Base-by-base conservation (phyloP, 2,329 filamentous ascomycete genomes). In the Rachicladosporium sp. region DNA sequence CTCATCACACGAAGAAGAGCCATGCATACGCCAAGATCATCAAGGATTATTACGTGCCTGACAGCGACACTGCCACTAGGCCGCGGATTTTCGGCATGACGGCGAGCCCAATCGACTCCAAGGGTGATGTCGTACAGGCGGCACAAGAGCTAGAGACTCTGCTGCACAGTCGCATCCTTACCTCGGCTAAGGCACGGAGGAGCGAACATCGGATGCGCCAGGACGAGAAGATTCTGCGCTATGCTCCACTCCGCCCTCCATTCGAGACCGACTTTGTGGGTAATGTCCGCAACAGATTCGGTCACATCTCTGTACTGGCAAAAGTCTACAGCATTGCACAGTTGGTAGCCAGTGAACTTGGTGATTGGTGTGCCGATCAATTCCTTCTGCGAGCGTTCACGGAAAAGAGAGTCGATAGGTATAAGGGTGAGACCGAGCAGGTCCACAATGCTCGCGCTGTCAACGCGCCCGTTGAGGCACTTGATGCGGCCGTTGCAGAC, bases 21-120 rank as follows among this genome's bases (percentile, higher is more conserved):
- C 91, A 98, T 53, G 73, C 85, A 0, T 98, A 94, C 55, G 85
- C 89, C 12, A 73, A 70, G 21, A 91, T 98, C 43, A 84, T 98
- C 62, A 87, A 83, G 51, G 82, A 93, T 43, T 87, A 84, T 50
- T 96, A 95, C 53, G 47, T 76, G 1, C 61, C 69, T 2, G 65
- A 69, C 21, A 49, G 57, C 1, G 62, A 68, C 1, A 46, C 58
- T 0, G 50, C 55, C 0, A 64, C 62, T 35, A 70, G 77, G 4
- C 91, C 91, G 4, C 80, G 79, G 31, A 78, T 98, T 11, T 82
- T 98, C 48, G 89, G 89, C 19, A 95, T 96, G 89, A 98, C 91
- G 1, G 91, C 91, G 6, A 96, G 91, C 0, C 91, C 91, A 1
- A 80, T 95, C 3, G 88, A 96, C 62, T 78, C 84, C 0, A 82